Conservation (phyloP, 1,284 basidiomycete species). For the Austropuccinia psidii region DNA sequence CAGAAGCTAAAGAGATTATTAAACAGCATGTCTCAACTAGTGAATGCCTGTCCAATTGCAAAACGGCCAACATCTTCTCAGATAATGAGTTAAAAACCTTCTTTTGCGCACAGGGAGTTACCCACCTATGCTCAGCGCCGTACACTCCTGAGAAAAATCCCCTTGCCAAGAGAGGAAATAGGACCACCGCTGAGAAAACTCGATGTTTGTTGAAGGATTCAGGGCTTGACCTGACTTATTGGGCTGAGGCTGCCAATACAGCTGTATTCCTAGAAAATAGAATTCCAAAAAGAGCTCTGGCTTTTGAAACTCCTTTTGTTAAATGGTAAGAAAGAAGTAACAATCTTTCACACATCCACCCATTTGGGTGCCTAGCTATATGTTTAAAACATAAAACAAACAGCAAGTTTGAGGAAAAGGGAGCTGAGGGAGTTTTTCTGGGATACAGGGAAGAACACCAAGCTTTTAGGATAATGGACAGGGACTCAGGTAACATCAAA, state of each 20-base stretch:
- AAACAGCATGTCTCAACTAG: not conserved
- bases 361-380: too few relatives aligned
- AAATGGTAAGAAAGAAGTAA: too few relatives aligned
- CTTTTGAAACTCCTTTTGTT: too few relatives aligned
- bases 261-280: conserved; percentile 48
- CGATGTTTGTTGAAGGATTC: conserved; percentile 44
- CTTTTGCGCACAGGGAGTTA: too few relatives aligned
- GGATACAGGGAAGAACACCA: too few relatives aligned
- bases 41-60: not conserved
- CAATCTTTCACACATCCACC: too few relatives aligned
- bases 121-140: too few relatives aligned
- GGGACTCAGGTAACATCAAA: too few relatives aligned
- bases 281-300: conserved; percentile 40
- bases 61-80: not conserved
- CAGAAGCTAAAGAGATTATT: not conserved
- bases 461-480: too few relatives aligned
- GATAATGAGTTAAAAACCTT: conserved; percentile 4
- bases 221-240: conserved; percentile 44
- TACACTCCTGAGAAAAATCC: conserved; percentile 48
- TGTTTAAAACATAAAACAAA: too few relatives aligned
- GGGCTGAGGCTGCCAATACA: conserved; percentile 47
- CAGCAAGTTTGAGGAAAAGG: too few relatives aligned
- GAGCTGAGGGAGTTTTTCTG: too few relatives aligned
- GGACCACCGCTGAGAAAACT: conserved; percentile 44
- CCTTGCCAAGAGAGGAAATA: conserved; percentile 43